A percentile compares a stretch with the other conserved stretches of the same genome.
Conservation (phyloP, 495 filamentous ascomycete genomes). For the Lepraria neglecta region DNA sequence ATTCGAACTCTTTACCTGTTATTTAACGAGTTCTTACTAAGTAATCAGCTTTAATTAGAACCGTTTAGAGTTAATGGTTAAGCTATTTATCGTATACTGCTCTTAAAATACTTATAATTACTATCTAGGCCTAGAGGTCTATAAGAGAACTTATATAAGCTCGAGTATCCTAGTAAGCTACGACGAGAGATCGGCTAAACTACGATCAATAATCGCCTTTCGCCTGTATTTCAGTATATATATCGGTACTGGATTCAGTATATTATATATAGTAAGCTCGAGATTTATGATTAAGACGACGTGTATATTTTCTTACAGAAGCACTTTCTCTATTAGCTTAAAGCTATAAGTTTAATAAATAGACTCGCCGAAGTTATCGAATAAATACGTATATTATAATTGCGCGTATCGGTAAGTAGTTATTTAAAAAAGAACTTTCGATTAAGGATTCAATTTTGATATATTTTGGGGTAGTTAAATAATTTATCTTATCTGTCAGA, state of each 20-base stretch:
- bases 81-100: slow-evolving; percentile 20
- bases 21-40: slow-evolving; percentile 33
- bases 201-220: slow-evolving; percentile 27
- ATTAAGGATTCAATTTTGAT: too few species aligned
- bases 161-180: slow-evolving; percentile 28
- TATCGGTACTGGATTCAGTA: slow-evolving; percentile 40
- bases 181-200: slow-evolving; percentile 25
- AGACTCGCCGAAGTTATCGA: slow-evolving; percentile 25
- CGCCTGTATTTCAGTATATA: slow-evolving; percentile 35
- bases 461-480: too few species aligned
- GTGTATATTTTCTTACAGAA: slow-evolving; percentile 35
- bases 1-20: slow-evolving; percentile 29
- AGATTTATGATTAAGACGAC: too few species aligned
- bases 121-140: slow-evolving; percentile 30
- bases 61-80: slow-evolving; percentile 33
- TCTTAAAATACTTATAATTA: slow-evolving; percentile 29
- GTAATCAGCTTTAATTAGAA: slow-evolving; percentile 14
- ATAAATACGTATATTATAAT: slow-evolving; percentile 6
- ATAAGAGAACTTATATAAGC: slow-evolving; percentile 37
- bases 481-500: too few species aligned
- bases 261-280: too few species aligned
- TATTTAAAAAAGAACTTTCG: too few species aligned
- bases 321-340: slow-evolving; percentile 44
- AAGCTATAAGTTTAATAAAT: slow-evolving; percentile 36
- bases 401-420: too few species aligned